Evolutionary conservation across 768 basidiomycete genomes (phyloP).

Genomic region (Boletus rubescentipes): DNA sequence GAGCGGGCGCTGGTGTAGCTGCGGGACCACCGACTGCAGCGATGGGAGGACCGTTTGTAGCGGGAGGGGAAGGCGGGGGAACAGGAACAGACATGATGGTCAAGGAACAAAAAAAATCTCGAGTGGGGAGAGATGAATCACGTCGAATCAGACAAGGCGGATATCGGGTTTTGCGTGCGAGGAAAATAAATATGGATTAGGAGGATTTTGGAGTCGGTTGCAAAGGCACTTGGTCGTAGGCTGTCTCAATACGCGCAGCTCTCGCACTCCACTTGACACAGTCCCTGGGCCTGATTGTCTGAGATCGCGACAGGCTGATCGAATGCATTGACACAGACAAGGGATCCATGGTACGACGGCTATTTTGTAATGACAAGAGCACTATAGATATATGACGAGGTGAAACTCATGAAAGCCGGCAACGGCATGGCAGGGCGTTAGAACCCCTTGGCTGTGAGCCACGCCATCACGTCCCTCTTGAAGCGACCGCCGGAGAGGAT

Average conservation of each 20-base stretch:
- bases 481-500: conserved; percentile 61
- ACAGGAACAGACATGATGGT: conserved; percentile 18
- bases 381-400: conserved; percentile 3
- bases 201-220: not conserved
- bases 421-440: conserved; percentile 28
- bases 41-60: conserved; percentile 9
- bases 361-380: conserved; percentile 16
- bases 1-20: conserved; percentile 43
- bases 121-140: not conserved
- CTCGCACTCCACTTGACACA: no score
- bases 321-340: not conserved
- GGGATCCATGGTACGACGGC: conserved; percentile 9
- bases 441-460: conserved; percentile 67
- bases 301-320: not conserved
- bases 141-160: not conserved
- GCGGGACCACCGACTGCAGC: not conserved
- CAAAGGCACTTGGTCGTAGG: no score
- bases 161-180: conserved; percentile 5
- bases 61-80: not conserved
- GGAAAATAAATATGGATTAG: conserved; percentile 3
- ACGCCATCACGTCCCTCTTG: conserved; percentile 60
- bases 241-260: no score
- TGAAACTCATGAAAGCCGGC: conserved; percentile 11
- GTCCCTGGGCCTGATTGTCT: not conserved
- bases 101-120: not conserved